Evolutionary conservation across 2,329 filamentous ascomycete species (phyloP), one percentile per base, ranked within the genome.

Genomic region (Beauveria medogensis): DNA sequence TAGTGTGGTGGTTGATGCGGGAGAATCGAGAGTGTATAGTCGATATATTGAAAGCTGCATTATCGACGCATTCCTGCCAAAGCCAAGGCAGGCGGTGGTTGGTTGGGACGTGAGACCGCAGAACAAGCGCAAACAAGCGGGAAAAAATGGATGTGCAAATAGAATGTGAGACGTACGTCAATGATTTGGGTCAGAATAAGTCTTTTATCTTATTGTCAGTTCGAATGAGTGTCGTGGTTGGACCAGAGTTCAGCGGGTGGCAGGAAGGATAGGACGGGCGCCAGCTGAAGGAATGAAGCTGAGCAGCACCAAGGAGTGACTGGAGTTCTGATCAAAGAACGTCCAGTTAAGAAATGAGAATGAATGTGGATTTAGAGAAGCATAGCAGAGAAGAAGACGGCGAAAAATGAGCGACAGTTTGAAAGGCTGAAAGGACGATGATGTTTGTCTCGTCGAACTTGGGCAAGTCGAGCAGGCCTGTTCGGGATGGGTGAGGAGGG

Each of bases 201-300:
- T 59, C 28, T 46, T 46, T 18, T 37, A 12, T 12, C 3, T 51
- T 57, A 20, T 40, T 41, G 40, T 20, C 22, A 16, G 40, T 55
- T 63, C 28, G 37, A 64, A 53, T 55, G 61, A 59, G 51, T 57
- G 60, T 63, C 56, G 60, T 59, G 41, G 61, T 59, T 48, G 44
- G 52, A 22, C 44, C 24, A 40, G 28, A 59, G 26, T 56, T 55
- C 60, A 37, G 43, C 20, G n/a, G 50, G 61, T 63, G 60, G 54
- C 56, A 62, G 57, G 65, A 74, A 73, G 66, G 73, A 74, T 69
- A 69, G 75, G 75, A 75, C 74, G 73, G 72, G 74, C 69, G 71
- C 67, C 67, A 69, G 68, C 67, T 66, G 63, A 71, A 71, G 67
- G 69, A 70, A 69, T 68, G 69, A 65, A 69, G 67, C 68, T 68